phyloP scores from a whole-genome alignment of 106 monocot species.

The Ottelia alismoides region DNA sequence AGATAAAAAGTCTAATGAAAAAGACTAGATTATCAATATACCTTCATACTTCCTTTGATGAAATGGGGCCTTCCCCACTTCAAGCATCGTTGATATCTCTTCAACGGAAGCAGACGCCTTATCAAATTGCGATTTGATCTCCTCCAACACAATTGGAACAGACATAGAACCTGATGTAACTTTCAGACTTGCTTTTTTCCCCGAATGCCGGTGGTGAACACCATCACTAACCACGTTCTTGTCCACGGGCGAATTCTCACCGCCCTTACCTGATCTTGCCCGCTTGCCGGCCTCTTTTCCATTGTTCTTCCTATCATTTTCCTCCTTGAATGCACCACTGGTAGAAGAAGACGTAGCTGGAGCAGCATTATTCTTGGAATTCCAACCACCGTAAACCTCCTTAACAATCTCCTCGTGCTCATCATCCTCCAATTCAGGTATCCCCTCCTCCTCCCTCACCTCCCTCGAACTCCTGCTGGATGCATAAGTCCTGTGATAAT shows the following conservation, averaged over 20 bases:
- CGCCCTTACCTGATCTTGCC: not conserved
- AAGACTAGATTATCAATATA: too few relatives aligned
- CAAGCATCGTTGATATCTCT: constrained; percentile 19
- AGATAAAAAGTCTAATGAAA: too few relatives aligned
- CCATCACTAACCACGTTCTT: not conserved
- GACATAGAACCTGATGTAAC: constrained; percentile 5
- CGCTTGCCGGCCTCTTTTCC: not conserved
- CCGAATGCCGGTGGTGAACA: not conserved
- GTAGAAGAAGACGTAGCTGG: not conserved
- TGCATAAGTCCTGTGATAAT: constrained; percentile 29
- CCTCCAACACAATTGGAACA: constrained; percentile 8
- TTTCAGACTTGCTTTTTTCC: not conserved
- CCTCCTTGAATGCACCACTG: not conserved
- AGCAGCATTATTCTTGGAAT: constrained; percentile 1
- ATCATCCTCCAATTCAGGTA: constrained; percentile 82
- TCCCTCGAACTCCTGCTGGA: constrained; percentile 74
- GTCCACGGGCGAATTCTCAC: not conserved
- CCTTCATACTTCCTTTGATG: constrained; percentile 13
- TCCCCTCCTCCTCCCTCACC: constrained; percentile 84
- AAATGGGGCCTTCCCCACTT: constrained; percentile 9
- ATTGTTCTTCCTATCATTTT: not conserved
- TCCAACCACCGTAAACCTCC: constrained; percentile 48
- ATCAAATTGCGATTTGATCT: constrained; percentile 26
- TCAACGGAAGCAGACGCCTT: constrained; percentile 13
- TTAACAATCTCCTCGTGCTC: constrained; percentile 38